Conservation (phyloP, 2,329 filamentous ascomycete species). For the Nothophaeocryptopus gaeumannii region DNA sequence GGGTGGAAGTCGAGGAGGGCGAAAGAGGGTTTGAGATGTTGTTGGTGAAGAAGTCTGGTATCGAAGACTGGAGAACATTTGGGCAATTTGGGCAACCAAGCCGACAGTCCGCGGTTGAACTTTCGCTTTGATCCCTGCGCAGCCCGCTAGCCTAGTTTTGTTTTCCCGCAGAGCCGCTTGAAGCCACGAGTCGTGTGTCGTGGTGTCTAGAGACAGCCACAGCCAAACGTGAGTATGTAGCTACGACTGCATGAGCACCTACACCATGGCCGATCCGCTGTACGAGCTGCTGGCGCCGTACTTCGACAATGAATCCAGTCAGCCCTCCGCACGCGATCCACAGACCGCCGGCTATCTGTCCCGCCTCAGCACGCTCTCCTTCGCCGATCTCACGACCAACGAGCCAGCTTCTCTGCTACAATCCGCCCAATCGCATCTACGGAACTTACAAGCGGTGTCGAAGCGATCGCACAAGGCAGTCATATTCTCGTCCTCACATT, state of each 20-base stretch:
- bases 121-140: too few species aligned
- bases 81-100: too few species aligned
- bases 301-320: constrained; percentile 46
- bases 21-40: too few species aligned
- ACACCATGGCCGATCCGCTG: constrained; percentile 61
- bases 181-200: too few species aligned
- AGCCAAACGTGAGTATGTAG: neutral
- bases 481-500: constrained; percentile 74
- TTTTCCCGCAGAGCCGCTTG: too few species aligned
- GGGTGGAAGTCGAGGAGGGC: too few species aligned
- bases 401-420: constrained; percentile 81
- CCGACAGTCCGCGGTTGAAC: too few species aligned
- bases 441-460: constrained; percentile 81
- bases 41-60: too few species aligned
- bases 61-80: too few species aligned
- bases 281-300: constrained; percentile 70
- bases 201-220: neutral
- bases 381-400: constrained; percentile 67
- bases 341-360: constrained; percentile 69
- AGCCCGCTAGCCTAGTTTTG: neutral
- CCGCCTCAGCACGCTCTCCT: constrained; percentile 71
- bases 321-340: constrained; percentile 47
- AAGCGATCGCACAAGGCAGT: constrained; percentile 85
- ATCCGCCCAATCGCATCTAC: constrained; percentile 72
- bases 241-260: too few species aligned